Evolutionary conservation across 805 yeast species (phyloP).

Genomic region (Wickerhamiella cacticola): DNA sequence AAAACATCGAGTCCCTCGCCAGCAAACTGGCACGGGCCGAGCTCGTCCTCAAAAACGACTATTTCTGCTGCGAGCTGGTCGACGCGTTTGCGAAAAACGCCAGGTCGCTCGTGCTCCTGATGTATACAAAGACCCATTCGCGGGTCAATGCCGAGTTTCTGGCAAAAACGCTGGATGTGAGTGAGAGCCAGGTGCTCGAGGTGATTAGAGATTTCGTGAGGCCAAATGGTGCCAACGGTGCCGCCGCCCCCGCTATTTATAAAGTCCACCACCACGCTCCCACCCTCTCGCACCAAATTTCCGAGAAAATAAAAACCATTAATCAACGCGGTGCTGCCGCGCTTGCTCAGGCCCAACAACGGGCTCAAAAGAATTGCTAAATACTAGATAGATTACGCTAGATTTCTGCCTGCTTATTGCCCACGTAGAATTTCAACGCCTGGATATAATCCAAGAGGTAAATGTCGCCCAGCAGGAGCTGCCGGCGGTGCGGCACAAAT

Average conservation of each 20-base stretch:
- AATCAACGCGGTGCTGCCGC: not conserved
- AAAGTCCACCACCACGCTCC: not conserved
- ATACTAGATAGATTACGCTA: too few relatives aligned
- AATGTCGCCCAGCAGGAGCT: not conserved
- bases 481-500: slow-evolving; percentile 12
- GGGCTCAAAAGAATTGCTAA: too few relatives aligned
- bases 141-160: slow-evolving; percentile 37
- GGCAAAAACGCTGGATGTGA: slow-evolving; percentile 35
- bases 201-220: too few relatives aligned
- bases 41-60: slow-evolving; percentile 41
- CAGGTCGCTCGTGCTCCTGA: slow-evolving; percentile 41
- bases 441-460: slow-evolving; percentile 11
- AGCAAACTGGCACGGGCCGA: slow-evolving; percentile 38
- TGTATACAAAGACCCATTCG: slow-evolving; percentile 43
- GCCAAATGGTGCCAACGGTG: too few relatives aligned
- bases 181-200: slow-evolving; percentile 38
- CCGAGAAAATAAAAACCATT: not conserved
- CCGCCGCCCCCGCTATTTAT: not conserved
- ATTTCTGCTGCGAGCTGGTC: slow-evolving; percentile 39
- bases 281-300: not conserved
- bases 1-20: slow-evolving; percentile 43
- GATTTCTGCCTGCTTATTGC: not conserved
- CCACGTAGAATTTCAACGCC: slow-evolving; percentile 9
- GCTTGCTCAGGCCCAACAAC: slow-evolving; percentile 4
- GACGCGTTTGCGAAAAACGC: slow-evolving; percentile 37